Evolutionary conservation across 768 basidiomycete genomes (phyloP).

Genomic region (Fistulinella prunicolor): DNA sequence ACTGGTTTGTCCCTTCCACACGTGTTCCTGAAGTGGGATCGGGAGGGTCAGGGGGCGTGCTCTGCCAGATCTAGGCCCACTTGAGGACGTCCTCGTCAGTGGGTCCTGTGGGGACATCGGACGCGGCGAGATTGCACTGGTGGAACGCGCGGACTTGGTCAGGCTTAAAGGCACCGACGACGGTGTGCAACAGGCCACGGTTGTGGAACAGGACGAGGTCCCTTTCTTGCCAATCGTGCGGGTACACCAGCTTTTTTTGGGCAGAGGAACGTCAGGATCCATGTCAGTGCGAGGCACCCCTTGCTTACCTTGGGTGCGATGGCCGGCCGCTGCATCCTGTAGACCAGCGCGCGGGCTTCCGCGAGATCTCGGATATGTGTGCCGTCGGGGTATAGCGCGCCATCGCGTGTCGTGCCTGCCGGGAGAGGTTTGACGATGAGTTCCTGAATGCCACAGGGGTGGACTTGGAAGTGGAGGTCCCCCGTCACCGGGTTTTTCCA

Average conservation of each 20-base stretch:
- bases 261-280: background rate
- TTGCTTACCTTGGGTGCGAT: slow-evolving; percentile 67
- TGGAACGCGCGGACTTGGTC: slow-evolving; percentile 51
- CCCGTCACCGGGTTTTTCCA: slow-evolving; percentile 94
- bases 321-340: slow-evolving; percentile 85
- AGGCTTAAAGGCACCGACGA: slow-evolving; percentile 60
- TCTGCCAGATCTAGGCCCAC: slow-evolving; percentile 36
- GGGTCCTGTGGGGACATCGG: slow-evolving; percentile 48
- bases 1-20: no score
- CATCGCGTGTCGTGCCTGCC: slow-evolving; percentile 50
- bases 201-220: slow-evolving; percentile 75
- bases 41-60: background rate
- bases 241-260: slow-evolving; percentile 59
- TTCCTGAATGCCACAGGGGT: slow-evolving; percentile 71
- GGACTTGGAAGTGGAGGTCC: slow-evolving; percentile 83
- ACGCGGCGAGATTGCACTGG: slow-evolving; percentile 58
- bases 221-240: slow-evolving; percentile 77
- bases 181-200: slow-evolving; percentile 63
- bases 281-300: background rate
- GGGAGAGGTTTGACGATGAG: slow-evolving; percentile 76
- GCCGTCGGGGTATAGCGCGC: slow-evolving; percentile 81
- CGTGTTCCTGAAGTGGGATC: no score
- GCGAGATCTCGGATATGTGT: slow-evolving; percentile 70
- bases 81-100: slow-evolving; percentile 40
- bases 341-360: slow-evolving; percentile 69